These are phyloP conservation scores for Volvox reticuliferus DNA, from an alignment of 139 green algal genomes.

Conservation along the genomic window DNA sequence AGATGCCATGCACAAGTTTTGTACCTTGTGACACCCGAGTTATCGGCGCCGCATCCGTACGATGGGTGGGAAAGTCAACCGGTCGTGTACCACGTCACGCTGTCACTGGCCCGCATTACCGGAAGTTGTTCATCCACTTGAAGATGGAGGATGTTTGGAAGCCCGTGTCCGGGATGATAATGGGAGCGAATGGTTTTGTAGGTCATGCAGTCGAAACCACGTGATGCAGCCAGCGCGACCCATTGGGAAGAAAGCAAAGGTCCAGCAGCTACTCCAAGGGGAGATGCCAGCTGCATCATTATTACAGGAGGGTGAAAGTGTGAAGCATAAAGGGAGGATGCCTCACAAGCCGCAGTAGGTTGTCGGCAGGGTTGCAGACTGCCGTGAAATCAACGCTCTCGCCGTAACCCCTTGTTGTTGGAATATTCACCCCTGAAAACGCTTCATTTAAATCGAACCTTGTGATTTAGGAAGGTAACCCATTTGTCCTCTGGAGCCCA, in stretches of 20 bases:
- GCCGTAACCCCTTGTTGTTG: too few relatives aligned
- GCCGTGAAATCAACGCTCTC: too few relatives aligned
- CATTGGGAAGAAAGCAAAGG: constrained; percentile 52
- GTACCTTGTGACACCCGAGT: too few relatives aligned
- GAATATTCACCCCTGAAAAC: neutral
- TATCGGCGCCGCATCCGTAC: too few relatives aligned
- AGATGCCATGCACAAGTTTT: too few relatives aligned
- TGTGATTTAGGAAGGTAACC: constrained; percentile 48
- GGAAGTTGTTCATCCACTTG: constrained; percentile 15
- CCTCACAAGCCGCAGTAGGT: too few relatives aligned
- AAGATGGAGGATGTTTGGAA: constrained; percentile 40
- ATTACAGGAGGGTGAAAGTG: too few relatives aligned
- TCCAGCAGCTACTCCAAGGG: constrained; percentile 49
- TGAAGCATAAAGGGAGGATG: too few relatives aligned
- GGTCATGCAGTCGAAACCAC: constrained; percentile 52
- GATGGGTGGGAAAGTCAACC: too few relatives aligned
- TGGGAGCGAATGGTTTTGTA: constrained; percentile 59
- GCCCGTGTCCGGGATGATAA: constrained; percentile 28
- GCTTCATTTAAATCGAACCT: neutral
- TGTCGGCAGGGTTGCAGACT: too few relatives aligned
- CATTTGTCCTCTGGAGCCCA: constrained; percentile 33
- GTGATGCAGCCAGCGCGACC: constrained; percentile 34
- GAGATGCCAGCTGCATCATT: constrained; percentile 44
- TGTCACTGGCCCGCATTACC: neutral
- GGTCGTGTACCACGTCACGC: too few relatives aligned